phyloP scores from a whole-genome alignment of 202 grass and related monocot species.

The Musa balbisiana region DNA sequence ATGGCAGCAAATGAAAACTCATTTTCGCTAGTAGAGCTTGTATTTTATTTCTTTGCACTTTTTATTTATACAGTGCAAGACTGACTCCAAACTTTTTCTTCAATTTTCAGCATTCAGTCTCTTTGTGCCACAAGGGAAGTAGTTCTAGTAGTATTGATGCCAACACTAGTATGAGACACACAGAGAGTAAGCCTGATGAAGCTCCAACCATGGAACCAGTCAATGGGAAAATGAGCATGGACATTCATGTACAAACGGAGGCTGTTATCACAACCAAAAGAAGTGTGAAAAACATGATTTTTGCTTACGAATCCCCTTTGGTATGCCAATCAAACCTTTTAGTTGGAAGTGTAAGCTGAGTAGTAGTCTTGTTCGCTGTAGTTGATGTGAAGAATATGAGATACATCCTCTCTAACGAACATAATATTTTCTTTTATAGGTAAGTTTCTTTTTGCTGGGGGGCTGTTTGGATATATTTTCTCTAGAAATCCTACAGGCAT shows the following conservation, averaged over 20 bases:
- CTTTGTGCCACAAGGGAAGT: slow-evolving; percentile 7
- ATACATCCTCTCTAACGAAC: too few relatives aligned
- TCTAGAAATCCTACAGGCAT: slow-evolving; percentile 63
- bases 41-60: neutral
- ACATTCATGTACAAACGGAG: neutral
- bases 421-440: slow-evolving; percentile 33
- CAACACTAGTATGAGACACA: slow-evolving; percentile 33
- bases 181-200: slow-evolving; percentile 3
- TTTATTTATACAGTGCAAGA: neutral
- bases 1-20: neutral
- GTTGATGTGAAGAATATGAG: neutral
- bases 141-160: slow-evolving; percentile 24
- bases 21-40: neutral
- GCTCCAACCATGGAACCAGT: slow-evolving; percentile 6
- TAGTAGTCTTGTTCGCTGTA: neutral
- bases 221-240: slow-evolving; percentile 9
- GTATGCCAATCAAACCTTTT: slow-evolving; percentile 32
- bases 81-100: slow-evolving; percentile 8
- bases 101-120: slow-evolving; percentile 24
- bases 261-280: slow-evolving; percentile 30
- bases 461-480: slow-evolving; percentile 72
- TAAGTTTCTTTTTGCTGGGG: slow-evolving; percentile 67
- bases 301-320: slow-evolving; percentile 72
- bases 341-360: too few relatives aligned
- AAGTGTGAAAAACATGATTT: slow-evolving; percentile 76